Conservation (phyloP, 2,329 filamentous ascomycete species). For the Epichloe scottii region DNA sequence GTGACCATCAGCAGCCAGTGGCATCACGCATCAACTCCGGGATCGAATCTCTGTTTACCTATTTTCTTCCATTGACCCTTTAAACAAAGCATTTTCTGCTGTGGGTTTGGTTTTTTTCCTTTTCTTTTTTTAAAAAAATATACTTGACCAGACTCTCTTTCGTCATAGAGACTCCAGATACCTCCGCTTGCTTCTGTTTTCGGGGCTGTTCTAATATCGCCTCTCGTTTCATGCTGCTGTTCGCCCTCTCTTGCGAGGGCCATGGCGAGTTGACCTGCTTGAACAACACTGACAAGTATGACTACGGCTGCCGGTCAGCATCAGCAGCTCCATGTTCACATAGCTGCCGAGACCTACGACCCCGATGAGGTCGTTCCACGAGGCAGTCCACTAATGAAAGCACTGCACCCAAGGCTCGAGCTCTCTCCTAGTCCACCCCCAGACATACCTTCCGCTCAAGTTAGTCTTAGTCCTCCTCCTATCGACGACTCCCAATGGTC, state of each 20-base stretch:
- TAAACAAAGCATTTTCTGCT: neutral
- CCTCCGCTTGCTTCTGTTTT: neutral
- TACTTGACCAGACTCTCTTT: neutral
- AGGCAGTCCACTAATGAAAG: constrained; percentile 28
- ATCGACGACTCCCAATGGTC: constrained; percentile 32
- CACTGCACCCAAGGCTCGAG: constrained; percentile 20
- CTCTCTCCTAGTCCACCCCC: constrained; percentile 21
- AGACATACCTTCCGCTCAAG: constrained; percentile 24
- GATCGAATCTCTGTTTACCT: neutral
- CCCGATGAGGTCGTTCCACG: constrained; percentile 30
- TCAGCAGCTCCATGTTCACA: constrained; percentile 17
- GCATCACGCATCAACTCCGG: neutral
- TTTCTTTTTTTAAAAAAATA: no score
- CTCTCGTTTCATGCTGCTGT: constrained; percentile 7
- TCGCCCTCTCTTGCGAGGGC: constrained; percentile 10
- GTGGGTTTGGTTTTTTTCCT: neutral
- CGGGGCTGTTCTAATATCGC: neutral
- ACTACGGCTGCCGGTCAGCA: constrained; percentile 25
- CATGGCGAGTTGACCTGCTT: constrained; percentile 23
- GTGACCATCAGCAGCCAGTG: neutral
- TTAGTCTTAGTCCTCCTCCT: constrained; percentile 20
- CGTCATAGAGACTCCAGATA: neutral
- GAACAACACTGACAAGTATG: constrained; percentile 23
- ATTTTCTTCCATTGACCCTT: neutral
- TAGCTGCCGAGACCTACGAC: constrained; percentile 26